Percentiles rank a stretch among this genome's conserved stretches.
Conservation (phyloP, 768 basidiomycete genomes). For the Amanita subjunquillea region DNA sequence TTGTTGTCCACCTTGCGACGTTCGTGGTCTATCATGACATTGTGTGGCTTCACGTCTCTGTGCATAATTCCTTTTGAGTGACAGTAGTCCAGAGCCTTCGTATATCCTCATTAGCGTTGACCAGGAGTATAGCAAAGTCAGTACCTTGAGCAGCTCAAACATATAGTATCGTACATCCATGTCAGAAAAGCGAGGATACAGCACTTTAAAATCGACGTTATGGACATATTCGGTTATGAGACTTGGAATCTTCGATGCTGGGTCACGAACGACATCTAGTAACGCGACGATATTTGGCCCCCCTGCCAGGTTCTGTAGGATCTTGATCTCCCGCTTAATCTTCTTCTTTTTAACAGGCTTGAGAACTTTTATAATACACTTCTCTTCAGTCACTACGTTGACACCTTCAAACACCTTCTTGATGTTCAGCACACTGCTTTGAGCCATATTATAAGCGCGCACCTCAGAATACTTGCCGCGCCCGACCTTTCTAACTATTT, state of each 20-base stretch:
- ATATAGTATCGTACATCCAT: slow-evolving; percentile 96
- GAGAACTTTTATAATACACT: slow-evolving; percentile 97
- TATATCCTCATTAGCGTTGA: slow-evolving; percentile 10
- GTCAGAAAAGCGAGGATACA: slow-evolving; percentile 94
- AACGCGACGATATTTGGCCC: slow-evolving; percentile 92
- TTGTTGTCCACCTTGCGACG: slow-evolving; percentile 65
- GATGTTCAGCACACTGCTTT: slow-evolving; percentile 6
- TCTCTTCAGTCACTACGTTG: slow-evolving; percentile 83
- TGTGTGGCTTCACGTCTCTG: slow-evolving; percentile 96
- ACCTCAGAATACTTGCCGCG: slow-evolving; percentile 95
- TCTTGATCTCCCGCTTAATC: slow-evolving; percentile 98
- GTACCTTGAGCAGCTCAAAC: slow-evolving; percentile 87
- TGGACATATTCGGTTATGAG: slow-evolving; percentile 97
- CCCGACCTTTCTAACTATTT: slow-evolving; percentile 94
- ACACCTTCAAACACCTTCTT: slow-evolving; percentile 85
- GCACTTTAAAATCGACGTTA: slow-evolving; percentile 94
- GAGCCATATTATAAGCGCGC: slow-evolving; percentile 9
- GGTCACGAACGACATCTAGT: slow-evolving; percentile 93
- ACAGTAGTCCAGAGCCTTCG: slow-evolving; percentile 88
- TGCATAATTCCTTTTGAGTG: slow-evolving; percentile 99
- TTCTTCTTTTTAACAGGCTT: slow-evolving; percentile 99
- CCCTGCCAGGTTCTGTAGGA: slow-evolving; percentile 90
- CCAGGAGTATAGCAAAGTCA: neutral
- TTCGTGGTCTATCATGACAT: slow-evolving; percentile 99
- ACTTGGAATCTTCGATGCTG: slow-evolving; percentile 92